Conservation (phyloP, 1,139 yeast species). For the Magnusiomyces paraingens region DNA sequence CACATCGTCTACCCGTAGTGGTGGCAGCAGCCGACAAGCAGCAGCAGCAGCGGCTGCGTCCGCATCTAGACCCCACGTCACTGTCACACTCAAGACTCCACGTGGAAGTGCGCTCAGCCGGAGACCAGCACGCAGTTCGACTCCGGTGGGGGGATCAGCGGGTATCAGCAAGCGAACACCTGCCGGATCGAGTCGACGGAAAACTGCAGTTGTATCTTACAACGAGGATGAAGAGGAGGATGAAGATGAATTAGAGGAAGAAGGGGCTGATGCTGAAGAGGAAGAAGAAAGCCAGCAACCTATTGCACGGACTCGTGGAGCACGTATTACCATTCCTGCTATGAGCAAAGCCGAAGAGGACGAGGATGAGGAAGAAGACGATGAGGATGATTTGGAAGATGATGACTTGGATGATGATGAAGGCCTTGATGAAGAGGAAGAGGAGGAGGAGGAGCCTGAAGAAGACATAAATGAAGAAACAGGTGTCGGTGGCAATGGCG, state of each 20-base stretch:
- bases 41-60: not conserved
- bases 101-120: not conserved
- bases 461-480: slow-evolving; percentile 21
- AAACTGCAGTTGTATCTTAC: slow-evolving; percentile 9
- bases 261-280: slow-evolving; percentile 16
- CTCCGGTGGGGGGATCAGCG: too few relatives aligned
- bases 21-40: slow-evolving; percentile 3
- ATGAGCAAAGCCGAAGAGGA: slow-evolving; percentile 16
- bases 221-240: slow-evolving; percentile 14
- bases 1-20: slow-evolving; percentile 4
- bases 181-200: slow-evolving; percentile 3
- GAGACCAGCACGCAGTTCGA: too few relatives aligned
- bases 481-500: not conserved
- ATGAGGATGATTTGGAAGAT: slow-evolving; percentile 16
- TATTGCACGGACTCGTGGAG: not conserved
- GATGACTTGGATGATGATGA: slow-evolving; percentile 22
- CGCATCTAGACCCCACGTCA: not conserved
- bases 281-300: slow-evolving; percentile 3
- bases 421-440: slow-evolving; percentile 17
- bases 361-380: slow-evolving; percentile 22
- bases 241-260: slow-evolving; percentile 17
- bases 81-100: not conserved
- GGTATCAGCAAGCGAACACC: too few relatives aligned
- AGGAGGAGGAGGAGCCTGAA: slow-evolving; percentile 23
- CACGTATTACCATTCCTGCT: not conserved